phyloP scores from a whole-genome alignment of 1,139 yeast genomes.

The Saccharomyces pastorianus region DNA sequence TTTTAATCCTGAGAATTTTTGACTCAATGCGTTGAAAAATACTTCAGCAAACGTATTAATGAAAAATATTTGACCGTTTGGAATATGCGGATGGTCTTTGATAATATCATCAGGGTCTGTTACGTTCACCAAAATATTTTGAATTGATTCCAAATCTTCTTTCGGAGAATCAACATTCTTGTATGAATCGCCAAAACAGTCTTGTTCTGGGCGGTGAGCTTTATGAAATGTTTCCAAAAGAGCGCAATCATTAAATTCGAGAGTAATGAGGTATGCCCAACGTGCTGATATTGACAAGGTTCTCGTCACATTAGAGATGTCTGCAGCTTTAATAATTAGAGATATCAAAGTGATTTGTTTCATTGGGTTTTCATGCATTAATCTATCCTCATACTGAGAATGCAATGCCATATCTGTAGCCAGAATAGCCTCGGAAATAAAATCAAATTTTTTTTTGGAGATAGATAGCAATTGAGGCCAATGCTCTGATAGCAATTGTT shows the following conservation, averaged over 20 bases:
- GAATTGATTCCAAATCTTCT: slow-evolving; percentile 3
- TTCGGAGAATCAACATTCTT: background rate
- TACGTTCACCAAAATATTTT: slow-evolving; percentile 5
- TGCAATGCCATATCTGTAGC: slow-evolving; percentile 97
- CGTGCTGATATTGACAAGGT: slow-evolving; percentile 67
- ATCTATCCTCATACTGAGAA: slow-evolving; percentile 50
- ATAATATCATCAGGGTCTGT: slow-evolving; percentile 25
- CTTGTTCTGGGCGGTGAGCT: background rate
- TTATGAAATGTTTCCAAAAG: slow-evolving; percentile 42
- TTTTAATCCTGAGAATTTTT: slow-evolving; percentile 47
- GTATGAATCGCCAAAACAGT: background rate
- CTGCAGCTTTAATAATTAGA: slow-evolving; percentile 82
- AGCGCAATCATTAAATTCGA: slow-evolving; percentile 69
- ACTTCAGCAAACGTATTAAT: slow-evolving; percentile 74
- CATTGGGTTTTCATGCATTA: slow-evolving; percentile 13
- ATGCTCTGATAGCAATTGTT: slow-evolving; percentile 46
- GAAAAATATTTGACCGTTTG: slow-evolving; percentile 74
- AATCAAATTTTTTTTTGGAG: slow-evolving; percentile 9
- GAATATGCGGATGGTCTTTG: slow-evolving; percentile 41
- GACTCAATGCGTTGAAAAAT: slow-evolving; percentile 57
- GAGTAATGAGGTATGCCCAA: slow-evolving; percentile 74
- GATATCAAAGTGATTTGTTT: slow-evolving; percentile 43
- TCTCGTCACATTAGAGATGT: slow-evolving; percentile 84
- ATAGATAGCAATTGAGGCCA: slow-evolving; percentile 50
- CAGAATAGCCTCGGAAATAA: slow-evolving; percentile 40